Percentiles rank a stretch among this genome's conserved stretches.
These are phyloP conservation scores for Cardiospermum halicacabum DNA, from an alignment of 345 rosid species.

Conservation along the genomic window DNA sequence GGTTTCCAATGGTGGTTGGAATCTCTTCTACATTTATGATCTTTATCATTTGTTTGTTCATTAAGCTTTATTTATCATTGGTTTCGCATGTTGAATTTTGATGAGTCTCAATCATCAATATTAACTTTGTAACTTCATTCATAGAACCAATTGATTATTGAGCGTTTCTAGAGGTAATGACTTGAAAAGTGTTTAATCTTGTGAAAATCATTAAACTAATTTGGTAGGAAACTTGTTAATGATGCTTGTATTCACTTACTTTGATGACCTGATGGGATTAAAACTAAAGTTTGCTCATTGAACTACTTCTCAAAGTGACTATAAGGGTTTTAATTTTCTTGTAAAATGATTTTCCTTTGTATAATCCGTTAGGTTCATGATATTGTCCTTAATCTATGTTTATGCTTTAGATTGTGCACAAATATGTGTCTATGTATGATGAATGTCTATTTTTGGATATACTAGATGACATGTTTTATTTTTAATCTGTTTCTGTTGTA, in stretches of 20 bases:
- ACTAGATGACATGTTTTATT: too few species aligned
- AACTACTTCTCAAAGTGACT: too few species aligned
- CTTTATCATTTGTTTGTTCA: too few species aligned
- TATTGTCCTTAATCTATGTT: too few species aligned
- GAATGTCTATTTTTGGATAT: too few species aligned
- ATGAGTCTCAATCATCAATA: background rate
- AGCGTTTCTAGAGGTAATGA: background rate
- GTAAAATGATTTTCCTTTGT: too few species aligned
- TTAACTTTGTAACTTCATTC: background rate
- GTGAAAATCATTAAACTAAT: background rate
- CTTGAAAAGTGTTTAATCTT: background rate
- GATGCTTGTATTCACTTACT: background rate
- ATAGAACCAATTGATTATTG: background rate
- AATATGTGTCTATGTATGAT: too few species aligned
- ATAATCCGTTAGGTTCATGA: too few species aligned
- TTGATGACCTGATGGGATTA: background rate
- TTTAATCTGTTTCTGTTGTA: too few species aligned
- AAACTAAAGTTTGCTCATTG: background rate
- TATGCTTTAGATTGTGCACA: too few species aligned
- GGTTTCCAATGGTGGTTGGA: background rate
- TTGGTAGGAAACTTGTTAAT: background rate
- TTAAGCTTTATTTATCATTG: background rate
- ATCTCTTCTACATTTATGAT: background rate
- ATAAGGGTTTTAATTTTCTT: too few species aligned
- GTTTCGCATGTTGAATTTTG: background rate